Evolutionary conservation across 768 basidiomycete species (phyloP).

Genomic region (Leccinum arenicola): DNA sequence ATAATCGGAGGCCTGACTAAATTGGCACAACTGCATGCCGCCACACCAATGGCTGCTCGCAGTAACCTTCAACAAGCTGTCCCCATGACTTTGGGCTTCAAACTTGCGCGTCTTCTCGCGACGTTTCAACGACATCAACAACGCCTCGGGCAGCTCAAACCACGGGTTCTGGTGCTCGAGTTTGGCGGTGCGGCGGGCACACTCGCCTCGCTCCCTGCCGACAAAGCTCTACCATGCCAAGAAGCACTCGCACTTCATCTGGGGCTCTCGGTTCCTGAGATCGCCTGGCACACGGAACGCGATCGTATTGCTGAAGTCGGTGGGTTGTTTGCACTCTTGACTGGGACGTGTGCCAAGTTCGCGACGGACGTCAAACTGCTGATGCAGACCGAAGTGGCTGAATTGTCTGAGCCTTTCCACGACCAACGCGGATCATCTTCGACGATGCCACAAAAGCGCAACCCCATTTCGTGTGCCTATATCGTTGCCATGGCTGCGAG

Average conservation of each 20-base stretch:
- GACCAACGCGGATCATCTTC: slow-evolving; percentile 45
- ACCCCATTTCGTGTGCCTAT: slow-evolving; percentile 44
- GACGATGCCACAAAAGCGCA: slow-evolving; percentile 52
- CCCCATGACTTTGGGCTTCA: slow-evolving; percentile 47
- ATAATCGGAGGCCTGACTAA: slow-evolving; percentile 31
- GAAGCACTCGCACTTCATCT: slow-evolving; percentile 16
- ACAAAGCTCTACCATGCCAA: slow-evolving; percentile 30
- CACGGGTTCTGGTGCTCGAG: slow-evolving; percentile 39
- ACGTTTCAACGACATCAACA: slow-evolving; percentile 41
- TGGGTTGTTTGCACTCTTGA: slow-evolving; percentile 42
- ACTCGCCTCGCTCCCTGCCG: slow-evolving; percentile 41
- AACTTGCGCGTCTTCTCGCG: slow-evolving; percentile 41
- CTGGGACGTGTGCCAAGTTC: slow-evolving; percentile 46
- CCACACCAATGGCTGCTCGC: slow-evolving; percentile 44
- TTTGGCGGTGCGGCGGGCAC: slow-evolving; percentile 48
- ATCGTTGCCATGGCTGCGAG: slow-evolving; percentile 42
- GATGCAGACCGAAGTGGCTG: slow-evolving; percentile 47
- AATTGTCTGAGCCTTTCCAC: slow-evolving; percentile 44
- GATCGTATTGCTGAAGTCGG: slow-evolving; percentile 44
- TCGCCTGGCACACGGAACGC: slow-evolving; percentile 41
- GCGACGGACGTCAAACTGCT: slow-evolving; percentile 44
- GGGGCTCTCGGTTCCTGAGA: slow-evolving; percentile 24
- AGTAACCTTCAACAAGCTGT: slow-evolving; percentile 50
- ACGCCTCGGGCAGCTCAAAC: slow-evolving; percentile 36
- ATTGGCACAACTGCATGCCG: slow-evolving; percentile 32